Conservation (phyloP, 352 stramenopile genomes). For the Phytopythium cucurbitacearum region DNA sequence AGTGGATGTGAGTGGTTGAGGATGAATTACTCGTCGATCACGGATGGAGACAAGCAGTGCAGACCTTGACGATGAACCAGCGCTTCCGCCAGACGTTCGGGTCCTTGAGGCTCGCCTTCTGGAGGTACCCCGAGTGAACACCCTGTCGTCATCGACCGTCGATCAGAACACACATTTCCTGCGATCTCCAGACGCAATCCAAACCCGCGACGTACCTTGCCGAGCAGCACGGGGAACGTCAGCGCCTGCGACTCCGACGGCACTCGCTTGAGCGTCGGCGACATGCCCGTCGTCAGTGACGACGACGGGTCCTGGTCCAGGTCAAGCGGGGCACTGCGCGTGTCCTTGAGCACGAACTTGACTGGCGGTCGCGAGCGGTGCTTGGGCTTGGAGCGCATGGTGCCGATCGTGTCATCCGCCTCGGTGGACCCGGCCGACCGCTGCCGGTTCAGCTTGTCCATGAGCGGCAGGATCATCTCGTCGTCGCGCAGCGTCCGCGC, state of each 20-base stretch:
- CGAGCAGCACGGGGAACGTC: conserved; percentile 63
- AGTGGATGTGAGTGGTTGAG: not conserved
- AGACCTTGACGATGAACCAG: conserved; percentile 82
- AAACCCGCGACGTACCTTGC: conserved; percentile 33
- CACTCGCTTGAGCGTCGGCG: conserved; percentile 6
- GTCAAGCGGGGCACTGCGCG: conserved; percentile 64
- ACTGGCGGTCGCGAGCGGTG: conserved; percentile 57
- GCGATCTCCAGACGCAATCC: not conserved
- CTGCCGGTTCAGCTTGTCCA: conserved; percentile 60
- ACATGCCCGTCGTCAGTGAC: conserved; percentile 10
- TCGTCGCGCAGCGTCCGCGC: conserved; percentile 72
- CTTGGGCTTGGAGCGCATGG: conserved; percentile 45
- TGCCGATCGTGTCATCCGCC: conserved; percentile 41
- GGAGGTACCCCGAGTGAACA: conserved; percentile 70
- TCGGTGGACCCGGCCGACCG: conserved; percentile 32
- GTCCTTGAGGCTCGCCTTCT: conserved; percentile 79
- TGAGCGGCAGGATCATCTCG: conserved; percentile 68
- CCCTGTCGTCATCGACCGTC: conserved; percentile 20
- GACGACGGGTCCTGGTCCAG: conserved; percentile 42
- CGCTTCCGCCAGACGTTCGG: conserved; percentile 77
- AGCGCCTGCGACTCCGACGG: conserved; percentile 45
- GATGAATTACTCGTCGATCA: not conserved
- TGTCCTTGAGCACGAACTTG: conserved; percentile 85
- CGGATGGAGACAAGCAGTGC: not conserved
- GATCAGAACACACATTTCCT: not conserved